Evolutionary conservation across 2,329 filamentous ascomycete genomes (phyloP).

Genomic region (Cadophora luteo-olivacea): DNA sequence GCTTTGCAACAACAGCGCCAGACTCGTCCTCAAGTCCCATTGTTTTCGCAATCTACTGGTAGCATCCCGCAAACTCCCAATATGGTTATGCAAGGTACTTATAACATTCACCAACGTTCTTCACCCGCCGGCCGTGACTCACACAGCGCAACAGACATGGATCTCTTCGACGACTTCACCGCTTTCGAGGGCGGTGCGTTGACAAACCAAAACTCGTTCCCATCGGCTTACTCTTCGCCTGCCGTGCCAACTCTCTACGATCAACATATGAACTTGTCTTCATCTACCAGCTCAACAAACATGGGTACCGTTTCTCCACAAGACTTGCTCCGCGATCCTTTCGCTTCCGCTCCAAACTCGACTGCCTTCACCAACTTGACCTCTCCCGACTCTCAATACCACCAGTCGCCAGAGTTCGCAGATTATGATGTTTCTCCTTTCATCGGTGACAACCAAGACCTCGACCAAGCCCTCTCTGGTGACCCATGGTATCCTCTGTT

Average conservation of each 20-base stretch:
- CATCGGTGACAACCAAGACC: conserved; percentile 65
- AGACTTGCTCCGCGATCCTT: conserved; percentile 74
- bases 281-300: conserved; percentile 57
- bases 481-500: conserved; percentile 79
- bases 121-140: conserved; percentile 40
- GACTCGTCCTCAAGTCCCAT: conserved; percentile 72
- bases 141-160: conserved; percentile 55
- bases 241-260: conserved; percentile 56
- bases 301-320: conserved; percentile 82
- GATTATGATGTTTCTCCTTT: conserved; percentile 82
- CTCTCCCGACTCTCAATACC: conserved; percentile 74
- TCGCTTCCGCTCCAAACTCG: conserved; percentile 81
- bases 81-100: conserved; percentile 65
- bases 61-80: conserved; percentile 53
- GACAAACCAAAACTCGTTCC: conserved; percentile 36
- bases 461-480: conserved; percentile 50
- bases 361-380: conserved; percentile 83
- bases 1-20: conserved; percentile 59
- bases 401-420: conserved; percentile 76
- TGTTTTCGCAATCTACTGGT: conserved; percentile 68
- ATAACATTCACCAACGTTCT: conserved; percentile 22
- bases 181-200: conserved; percentile 54
- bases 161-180: conserved; percentile 62
- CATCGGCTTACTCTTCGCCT: conserved; percentile 43
- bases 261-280: conserved; percentile 47